Evolutionary conservation across 2,329 filamentous ascomycete species (phyloP), one percentile per base, ranked within the genome.

Genomic region (Trichoderma sp.): DNA sequence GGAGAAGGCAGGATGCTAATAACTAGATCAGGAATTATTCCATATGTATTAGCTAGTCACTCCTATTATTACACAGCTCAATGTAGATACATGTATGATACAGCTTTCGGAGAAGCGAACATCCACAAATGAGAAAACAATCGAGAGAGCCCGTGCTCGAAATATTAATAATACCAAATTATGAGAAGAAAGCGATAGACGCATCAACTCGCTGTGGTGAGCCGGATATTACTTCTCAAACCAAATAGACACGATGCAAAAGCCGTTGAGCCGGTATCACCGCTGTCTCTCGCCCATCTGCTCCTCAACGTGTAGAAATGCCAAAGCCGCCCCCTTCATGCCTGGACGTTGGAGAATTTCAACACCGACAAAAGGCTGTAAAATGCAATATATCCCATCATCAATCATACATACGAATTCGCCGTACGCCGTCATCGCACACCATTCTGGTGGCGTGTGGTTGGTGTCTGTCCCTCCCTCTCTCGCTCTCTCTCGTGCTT

Each of bases 371-470:
- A 52, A 52, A 65, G 45, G 50, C 28, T 65, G 47, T 47, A 39
- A 56, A 56, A 55, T 62, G 57, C 52, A 61, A 17, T 43, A 45
- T 55, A 47, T 64, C 54, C 62, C 63, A 28, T 68, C 66, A 61
- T 68, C 39, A 68, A 67, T 68, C 66, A 65, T 68, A 68, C 67
- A 68, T 47, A 44, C 47, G 28, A 58, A 55, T 55, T 55, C 66
- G 66, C 59, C 52, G 63, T 67, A 65, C 59, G 57, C 54, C 41
- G 48, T 63, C 34, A 21, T 34, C 58, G 41, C 50, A 48, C 54
- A 63, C 57, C 51, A n/a, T 30, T 21, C 19, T 15, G 24, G 50
- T 55, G 17, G 43, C 24, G 41, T 34, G 7, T 34, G 30, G 10
- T 51, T 43, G 57, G 21, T 51, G 39, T 34, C 39, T 54, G 48